phyloP scores from a whole-genome alignment of 352 stramenopile species.

The Phytophthora meadii region DNA sequence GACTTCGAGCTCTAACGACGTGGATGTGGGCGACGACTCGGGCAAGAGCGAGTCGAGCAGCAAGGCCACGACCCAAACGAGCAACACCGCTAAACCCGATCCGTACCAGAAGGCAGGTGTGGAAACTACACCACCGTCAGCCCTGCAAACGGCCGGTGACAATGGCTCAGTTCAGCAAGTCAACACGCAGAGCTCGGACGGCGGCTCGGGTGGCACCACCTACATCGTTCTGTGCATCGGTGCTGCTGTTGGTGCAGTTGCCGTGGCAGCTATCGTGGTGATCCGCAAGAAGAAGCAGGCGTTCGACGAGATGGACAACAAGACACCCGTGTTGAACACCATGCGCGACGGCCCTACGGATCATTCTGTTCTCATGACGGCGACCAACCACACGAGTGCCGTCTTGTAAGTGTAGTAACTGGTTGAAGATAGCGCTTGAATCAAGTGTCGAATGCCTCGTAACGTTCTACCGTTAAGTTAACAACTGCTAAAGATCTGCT shows the following conservation, averaged over 20 bases:
- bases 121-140: conserved; percentile 9
- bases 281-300: conserved; percentile 66
- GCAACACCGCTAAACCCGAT: conserved; percentile 7
- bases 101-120: conserved; percentile 23
- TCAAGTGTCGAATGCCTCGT: conserved; percentile 21
- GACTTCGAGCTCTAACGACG: conserved; percentile 22
- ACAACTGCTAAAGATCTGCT: not conserved
- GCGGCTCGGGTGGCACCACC: not conserved
- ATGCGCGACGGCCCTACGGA: conserved; percentile 23
- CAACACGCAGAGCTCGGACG: conserved; percentile 34
- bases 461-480: not conserved
- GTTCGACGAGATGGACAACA: conserved; percentile 66
- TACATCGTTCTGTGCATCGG: conserved; percentile 31
- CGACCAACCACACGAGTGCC: conserved; percentile 48
- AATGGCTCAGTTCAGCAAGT: conserved; percentile 30
- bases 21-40: conserved; percentile 28
- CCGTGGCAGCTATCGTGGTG: conserved; percentile 49
- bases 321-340: conserved; percentile 47
- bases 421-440: conserved; percentile 6
- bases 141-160: conserved; percentile 20
- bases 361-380: conserved; percentile 54
- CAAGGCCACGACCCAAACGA: conserved; percentile 3
- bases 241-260: conserved; percentile 36
- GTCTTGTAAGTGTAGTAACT: conserved; percentile 40
- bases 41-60: conserved; percentile 11